Percentiles rank a stretch among this genome's conserved stretches.
Conservation (phyloP, 148 eudicot genomes). For the Fagopyrum homotropicum region DNA sequence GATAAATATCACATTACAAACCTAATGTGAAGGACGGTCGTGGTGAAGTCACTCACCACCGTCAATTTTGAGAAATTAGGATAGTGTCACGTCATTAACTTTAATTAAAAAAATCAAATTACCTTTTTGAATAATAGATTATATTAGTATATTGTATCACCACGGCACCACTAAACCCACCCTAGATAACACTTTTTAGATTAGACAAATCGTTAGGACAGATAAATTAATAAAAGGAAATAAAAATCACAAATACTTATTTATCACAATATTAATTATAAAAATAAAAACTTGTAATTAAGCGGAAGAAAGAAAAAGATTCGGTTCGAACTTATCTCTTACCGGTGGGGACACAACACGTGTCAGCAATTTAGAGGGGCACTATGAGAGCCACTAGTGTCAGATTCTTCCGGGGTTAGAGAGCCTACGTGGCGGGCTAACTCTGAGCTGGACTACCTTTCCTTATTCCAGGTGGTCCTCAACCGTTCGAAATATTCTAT, state of each 20-base stretch:
- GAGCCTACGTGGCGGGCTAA: not conserved
- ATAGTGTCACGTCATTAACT: not conserved
- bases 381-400: constrained; percentile 5
- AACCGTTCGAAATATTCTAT: not conserved
- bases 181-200: not conserved
- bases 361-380: not conserved
- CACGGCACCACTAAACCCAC: not conserved
- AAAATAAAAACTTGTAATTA: not conserved
- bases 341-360: not conserved
- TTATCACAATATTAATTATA: not conserved
- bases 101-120: not conserved
- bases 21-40: not conserved
- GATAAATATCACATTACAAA: not conserved
- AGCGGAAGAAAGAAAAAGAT: not conserved
- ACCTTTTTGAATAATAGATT: not conserved
- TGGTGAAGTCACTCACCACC: not conserved
- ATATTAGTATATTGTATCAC: not conserved
- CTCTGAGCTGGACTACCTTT: not conserved
- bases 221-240: not conserved
- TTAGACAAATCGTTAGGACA: not conserved
- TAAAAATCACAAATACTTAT: not conserved
- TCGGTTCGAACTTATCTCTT: not conserved
- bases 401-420: not conserved
- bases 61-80: not conserved
- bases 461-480: not conserved